Percentiles rank a stretch among this genome's conserved stretches.
These are phyloP conservation scores for Xylariaceae sp. DNA, from an alignment of 2,329 filamentous ascomycete species.

Conservation along the genomic window DNA sequence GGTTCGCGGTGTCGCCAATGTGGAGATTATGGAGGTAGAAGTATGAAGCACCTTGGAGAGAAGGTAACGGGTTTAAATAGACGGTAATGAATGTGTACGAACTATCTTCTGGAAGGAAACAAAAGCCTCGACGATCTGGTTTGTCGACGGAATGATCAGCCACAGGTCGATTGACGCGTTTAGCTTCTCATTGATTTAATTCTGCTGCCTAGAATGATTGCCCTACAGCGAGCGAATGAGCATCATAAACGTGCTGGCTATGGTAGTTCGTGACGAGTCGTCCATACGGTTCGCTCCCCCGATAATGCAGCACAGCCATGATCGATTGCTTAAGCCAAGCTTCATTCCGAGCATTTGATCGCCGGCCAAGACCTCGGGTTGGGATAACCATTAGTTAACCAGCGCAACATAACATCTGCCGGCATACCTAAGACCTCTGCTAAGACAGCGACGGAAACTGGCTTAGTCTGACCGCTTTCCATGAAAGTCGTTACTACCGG, in stretches of 20 bases:
- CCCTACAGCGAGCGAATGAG: no score
- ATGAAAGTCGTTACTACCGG: no score
- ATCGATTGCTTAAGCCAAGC: conserved; percentile 14
- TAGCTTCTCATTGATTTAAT: no score
- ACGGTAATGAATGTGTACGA: background rate
- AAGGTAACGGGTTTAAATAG: conserved; percentile 4
- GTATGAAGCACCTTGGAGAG: background rate
- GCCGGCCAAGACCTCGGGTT: background rate
- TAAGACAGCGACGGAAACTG: background rate
- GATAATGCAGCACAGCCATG: conserved; percentile 11
- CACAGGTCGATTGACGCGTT: no score
- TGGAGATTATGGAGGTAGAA: background rate
- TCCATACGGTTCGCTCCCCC: no score
- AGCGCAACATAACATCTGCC: background rate
- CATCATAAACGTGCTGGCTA: background rate
- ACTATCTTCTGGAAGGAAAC: background rate
- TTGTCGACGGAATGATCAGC: background rate
- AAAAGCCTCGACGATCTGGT: background rate
- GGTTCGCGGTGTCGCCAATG: background rate
- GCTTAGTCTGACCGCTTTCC: no score
- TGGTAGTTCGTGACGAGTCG: background rate
- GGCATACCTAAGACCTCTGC: background rate
- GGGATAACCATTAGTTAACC: background rate
- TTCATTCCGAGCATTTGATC: background rate
- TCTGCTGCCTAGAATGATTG: no score